Base-by-base conservation (phyloP, 2,329 filamentous ascomycete species). In the Periglandula ipomoeae region DNA sequence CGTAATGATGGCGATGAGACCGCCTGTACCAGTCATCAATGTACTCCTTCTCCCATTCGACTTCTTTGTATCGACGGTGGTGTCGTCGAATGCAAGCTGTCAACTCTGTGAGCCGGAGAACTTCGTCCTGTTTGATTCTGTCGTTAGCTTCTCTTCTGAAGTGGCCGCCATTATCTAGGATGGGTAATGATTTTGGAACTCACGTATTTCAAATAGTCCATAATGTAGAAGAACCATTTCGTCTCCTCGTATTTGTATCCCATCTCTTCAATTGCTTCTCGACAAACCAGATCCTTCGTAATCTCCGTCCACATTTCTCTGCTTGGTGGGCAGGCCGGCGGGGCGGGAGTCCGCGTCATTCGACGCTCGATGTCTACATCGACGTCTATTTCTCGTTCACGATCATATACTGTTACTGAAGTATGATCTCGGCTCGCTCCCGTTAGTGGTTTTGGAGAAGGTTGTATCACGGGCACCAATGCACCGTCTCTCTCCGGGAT, bases 231-330 rank as follows among this genome's bases (percentile, higher is more conserved):
- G 67, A 89, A 94, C 53, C 78, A 80, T 47, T 89, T 85, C 0
- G 88, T 93, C 73, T 97, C 90, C 63, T 96, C 89, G 61, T 84
- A 97, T 52, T 87, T 82, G 66, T 95, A 97, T 3, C 88, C 88
- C 61, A 84, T 70, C 59, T 85, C 75, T 57, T 95, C 84, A 55
- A 97, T 87, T 17, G 93, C 93, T 63, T 96, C 89, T 46, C 85
- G 82, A 50, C 84, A 75, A 15, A 97, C 88, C 32, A 97, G 70
- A 57, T 95, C 90, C 69, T 95, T 95, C 41, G 91, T 95, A 58
- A 98, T 89, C 68, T 97, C 93, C 0, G 93, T 98, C 91, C 91
- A 97, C 72, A 95, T 87, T 51, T 85, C 81, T 49, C 78, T 76
- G 27, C 76, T 69, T 46, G 73, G 74, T 20, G 71, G 65, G 13